These are phyloP conservation scores for Penicillium sp. DNA, from an alignment of 2,329 filamentous ascomycete species.

Conservation along the genomic window DNA sequence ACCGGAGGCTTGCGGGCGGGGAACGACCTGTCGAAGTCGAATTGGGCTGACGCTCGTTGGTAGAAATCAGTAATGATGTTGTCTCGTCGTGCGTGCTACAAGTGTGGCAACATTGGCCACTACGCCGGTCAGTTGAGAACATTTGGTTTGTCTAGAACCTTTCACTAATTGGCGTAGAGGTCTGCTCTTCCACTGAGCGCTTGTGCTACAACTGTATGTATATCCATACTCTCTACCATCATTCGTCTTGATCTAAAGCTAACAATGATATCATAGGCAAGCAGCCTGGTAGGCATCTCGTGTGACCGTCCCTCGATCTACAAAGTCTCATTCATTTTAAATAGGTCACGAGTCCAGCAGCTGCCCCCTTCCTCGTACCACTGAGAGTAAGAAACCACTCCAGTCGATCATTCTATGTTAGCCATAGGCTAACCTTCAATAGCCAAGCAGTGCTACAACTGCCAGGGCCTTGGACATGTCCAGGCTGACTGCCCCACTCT, in stretches of 20 bases:
- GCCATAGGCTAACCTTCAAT: conserved; percentile 18
- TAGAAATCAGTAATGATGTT: conserved; percentile 65
- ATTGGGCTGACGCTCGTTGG: conserved; percentile 16
- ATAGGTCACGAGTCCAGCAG: conserved; percentile 93
- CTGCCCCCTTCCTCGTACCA: conserved; percentile 94
- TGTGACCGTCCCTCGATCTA: conserved; percentile 9
- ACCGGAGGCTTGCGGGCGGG: neutral
- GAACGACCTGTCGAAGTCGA: neutral
- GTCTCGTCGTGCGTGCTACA: conserved; percentile 81
- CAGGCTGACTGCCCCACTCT: conserved; percentile 98
- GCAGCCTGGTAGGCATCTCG: conserved; percentile 44
- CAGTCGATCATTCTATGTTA: neutral
- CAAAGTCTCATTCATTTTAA: conserved; percentile 16
- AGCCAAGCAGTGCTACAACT: conserved; percentile 99
- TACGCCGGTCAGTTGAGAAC: conserved; percentile 47
- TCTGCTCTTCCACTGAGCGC: conserved; percentile 95
- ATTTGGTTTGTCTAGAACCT: neutral
- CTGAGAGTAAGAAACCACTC: conserved; percentile 65
- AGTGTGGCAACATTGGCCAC: conserved; percentile 75
- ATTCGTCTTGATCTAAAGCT: conserved; percentile 11
- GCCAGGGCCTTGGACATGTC: conserved; percentile 96
- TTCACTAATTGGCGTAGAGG: conserved; percentile 60
- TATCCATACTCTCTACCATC: conserved; percentile 4
- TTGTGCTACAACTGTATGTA: conserved; percentile 98
- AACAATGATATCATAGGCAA: conserved; percentile 38